Percentiles rank a stretch among this genome's conserved stretches.
These are phyloP conservation scores for Verticillium tricorpus DNA, from an alignment of 2,329 filamentous ascomycete genomes.

Conservation along the genomic window DNA sequence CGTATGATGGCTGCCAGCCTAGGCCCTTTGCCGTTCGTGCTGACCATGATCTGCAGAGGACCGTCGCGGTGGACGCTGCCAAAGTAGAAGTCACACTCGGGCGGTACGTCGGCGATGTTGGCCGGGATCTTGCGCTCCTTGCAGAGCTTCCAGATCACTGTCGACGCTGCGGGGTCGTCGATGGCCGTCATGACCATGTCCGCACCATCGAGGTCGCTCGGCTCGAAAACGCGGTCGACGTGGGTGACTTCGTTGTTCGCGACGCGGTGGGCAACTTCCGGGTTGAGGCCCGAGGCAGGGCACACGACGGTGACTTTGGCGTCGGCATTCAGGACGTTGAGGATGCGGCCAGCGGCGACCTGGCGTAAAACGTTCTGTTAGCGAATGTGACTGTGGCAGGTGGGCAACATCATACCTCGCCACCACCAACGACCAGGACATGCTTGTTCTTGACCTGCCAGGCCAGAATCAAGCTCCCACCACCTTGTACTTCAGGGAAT, in stretches of 20 bases:
- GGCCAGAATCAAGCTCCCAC: conserved; percentile 88
- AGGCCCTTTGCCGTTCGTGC: conserved; percentile 94
- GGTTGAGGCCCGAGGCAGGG: conserved; percentile 74
- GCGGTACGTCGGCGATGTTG: conserved; percentile 94
- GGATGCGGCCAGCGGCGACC: conserved; percentile 92
- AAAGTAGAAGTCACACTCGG: conserved; percentile 99
- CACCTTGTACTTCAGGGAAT: conserved; percentile 80
- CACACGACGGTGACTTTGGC: conserved; percentile 83
- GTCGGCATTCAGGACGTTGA: conserved; percentile 92
- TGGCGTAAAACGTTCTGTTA: conserved; percentile 29
- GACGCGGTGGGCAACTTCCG: conserved; percentile 82
- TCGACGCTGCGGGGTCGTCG: conserved; percentile 88
- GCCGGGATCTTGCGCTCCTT: conserved; percentile 78
- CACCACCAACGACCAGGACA: conserved; percentile 89
- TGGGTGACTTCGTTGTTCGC: conserved; percentile 71
- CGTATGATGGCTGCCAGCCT: conserved; percentile 84
- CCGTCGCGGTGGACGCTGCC: conserved; percentile 93
- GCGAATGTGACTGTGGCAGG: neutral
- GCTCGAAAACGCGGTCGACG: conserved; percentile 77
- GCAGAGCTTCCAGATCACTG: conserved; percentile 88
- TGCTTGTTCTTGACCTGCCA: conserved; percentile 91
- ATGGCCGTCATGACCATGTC: conserved; percentile 92
- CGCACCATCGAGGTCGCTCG: conserved; percentile 74
- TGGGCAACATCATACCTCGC: conserved; percentile 62
- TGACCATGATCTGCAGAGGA: conserved; percentile 96